A percentile compares a stretch with the other conserved stretches of the same genome.
Conservation (phyloP, 163 green algal species). For the Coccomyxa subellipsoidea region DNA sequence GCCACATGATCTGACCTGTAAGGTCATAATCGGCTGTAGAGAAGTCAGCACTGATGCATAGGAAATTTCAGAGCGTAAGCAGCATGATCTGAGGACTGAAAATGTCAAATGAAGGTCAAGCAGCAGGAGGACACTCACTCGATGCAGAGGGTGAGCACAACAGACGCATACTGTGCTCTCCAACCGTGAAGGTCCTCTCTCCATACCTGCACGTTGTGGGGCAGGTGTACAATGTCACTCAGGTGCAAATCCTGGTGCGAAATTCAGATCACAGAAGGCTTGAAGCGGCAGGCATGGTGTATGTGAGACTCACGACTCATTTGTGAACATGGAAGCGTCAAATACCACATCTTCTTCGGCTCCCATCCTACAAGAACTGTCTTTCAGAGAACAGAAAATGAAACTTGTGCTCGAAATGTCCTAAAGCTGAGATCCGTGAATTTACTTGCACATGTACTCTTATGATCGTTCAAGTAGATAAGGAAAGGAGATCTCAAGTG, state of each 20-base stretch:
- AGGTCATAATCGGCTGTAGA: constrained; percentile 32
- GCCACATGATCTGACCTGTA: constrained; percentile 34
- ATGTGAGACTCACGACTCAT: not conserved
- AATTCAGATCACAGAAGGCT: not conserved
- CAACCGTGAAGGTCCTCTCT: not conserved
- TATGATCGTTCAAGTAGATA: no score
- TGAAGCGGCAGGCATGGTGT: not conserved
- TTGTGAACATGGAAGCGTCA: not conserved
- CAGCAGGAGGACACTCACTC: not conserved
- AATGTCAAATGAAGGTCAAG: no score
- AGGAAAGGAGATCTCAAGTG: no score
- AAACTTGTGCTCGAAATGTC: no score
- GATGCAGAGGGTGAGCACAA: not conserved
- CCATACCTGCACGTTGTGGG: not conserved
- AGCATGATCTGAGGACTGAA: no score
- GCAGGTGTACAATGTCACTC: no score
- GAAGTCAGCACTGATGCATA: not conserved
- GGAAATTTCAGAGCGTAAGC: not conserved
- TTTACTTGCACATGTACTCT: no score
- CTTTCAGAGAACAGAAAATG: no score
- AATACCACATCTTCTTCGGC: not conserved
- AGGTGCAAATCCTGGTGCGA: no score
- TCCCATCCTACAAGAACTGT: no score
- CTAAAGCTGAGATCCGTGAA: no score
- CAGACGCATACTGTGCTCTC: not conserved